Evolutionary conservation across 306 rosid genomes (phyloP).

Genomic region (Cucurbita ficifolia): DNA sequence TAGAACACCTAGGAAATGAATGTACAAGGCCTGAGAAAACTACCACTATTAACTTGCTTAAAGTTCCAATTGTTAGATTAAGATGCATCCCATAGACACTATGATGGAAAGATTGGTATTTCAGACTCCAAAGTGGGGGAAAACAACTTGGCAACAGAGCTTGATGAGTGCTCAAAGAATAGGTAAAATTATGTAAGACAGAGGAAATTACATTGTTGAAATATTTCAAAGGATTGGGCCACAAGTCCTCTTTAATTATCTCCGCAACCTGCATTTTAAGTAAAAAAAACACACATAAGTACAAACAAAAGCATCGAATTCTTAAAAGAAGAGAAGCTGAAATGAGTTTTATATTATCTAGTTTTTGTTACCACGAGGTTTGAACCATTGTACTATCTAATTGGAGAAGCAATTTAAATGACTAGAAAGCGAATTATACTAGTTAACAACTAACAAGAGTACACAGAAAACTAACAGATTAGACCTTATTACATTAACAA

Average conservation of each 20-base stretch:
- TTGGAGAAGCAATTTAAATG: not conserved
- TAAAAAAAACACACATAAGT: not conserved
- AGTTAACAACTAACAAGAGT: not conserved
- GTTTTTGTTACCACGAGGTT: not conserved
- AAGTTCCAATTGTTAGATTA: not conserved
- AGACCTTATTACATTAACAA: not conserved
- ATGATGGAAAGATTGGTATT: not conserved
- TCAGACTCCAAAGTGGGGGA: not conserved
- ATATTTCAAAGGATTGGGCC: conserved; percentile 70
- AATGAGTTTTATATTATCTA: not conserved
- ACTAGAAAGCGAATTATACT: not conserved
- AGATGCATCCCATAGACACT: not conserved
- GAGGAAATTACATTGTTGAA: conserved; percentile 38
- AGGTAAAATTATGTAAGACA: not conserved
- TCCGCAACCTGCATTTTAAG: conserved; percentile 38
- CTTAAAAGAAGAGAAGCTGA: not conserved
- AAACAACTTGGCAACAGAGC: too few species aligned
- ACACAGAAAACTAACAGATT: not conserved
- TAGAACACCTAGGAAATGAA: not conserved
- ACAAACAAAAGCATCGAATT: not conserved
- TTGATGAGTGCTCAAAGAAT: not conserved
- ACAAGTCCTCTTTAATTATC: conserved; percentile 54
- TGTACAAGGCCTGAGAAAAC: not conserved
- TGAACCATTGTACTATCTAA: not conserved
- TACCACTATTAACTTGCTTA: not conserved